These are phyloP conservation scores for Strigomonas culicis DNA, from an alignment of 208 protist species.

Conservation along the genomic window DNA sequence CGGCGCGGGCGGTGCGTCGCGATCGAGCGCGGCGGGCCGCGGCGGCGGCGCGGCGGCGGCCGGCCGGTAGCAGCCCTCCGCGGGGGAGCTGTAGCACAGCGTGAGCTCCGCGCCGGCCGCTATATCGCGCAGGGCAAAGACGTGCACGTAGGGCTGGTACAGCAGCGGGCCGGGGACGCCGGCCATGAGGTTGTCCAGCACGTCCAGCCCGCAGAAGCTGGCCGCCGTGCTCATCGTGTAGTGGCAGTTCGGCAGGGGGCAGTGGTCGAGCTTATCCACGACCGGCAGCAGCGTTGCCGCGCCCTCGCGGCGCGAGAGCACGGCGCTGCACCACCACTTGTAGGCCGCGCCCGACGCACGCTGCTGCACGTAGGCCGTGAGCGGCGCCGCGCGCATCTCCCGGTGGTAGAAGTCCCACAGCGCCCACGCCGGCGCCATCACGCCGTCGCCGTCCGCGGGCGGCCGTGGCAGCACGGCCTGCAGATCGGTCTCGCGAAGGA, in stretches of 20 bases:
- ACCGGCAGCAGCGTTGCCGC: slow-evolving; percentile 63
- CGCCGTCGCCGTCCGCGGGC: background rate
- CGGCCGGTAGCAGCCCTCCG: slow-evolving; percentile 23
- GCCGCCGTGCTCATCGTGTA: slow-evolving; percentile 72
- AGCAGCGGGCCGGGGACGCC: slow-evolving; percentile 61
- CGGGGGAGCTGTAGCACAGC: slow-evolving; percentile 64
- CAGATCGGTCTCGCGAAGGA: slow-evolving; percentile 38
- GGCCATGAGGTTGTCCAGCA: slow-evolving; percentile 84
- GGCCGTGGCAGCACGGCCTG: slow-evolving; percentile 19
- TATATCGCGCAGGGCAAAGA: slow-evolving; percentile 72
- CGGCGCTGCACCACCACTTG: slow-evolving; percentile 77
- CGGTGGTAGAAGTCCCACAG: slow-evolving; percentile 68
- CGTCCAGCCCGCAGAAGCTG: slow-evolving; percentile 67
- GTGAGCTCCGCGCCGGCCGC: slow-evolving; percentile 65
- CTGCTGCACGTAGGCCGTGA: background rate
- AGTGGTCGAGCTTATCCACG: slow-evolving; percentile 85
- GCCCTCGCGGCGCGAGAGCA: slow-evolving; percentile 66
- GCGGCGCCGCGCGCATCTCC: background rate
- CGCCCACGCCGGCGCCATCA: slow-evolving; percentile 41
- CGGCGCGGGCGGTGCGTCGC: slow-evolving; percentile 7
- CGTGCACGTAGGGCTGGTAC: slow-evolving; percentile 74
- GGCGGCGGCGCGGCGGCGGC: slow-evolving; percentile 5
- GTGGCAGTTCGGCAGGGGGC: slow-evolving; percentile 70
- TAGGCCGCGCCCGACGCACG: slow-evolving; percentile 19
- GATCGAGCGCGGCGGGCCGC: slow-evolving; percentile 9